A percentile compares a stretch with the other conserved stretches of the same genome.
These are phyloP conservation scores for Metrosideros polymorpha DNA, from an alignment of 441 rosid species.

Conservation along the genomic window DNA sequence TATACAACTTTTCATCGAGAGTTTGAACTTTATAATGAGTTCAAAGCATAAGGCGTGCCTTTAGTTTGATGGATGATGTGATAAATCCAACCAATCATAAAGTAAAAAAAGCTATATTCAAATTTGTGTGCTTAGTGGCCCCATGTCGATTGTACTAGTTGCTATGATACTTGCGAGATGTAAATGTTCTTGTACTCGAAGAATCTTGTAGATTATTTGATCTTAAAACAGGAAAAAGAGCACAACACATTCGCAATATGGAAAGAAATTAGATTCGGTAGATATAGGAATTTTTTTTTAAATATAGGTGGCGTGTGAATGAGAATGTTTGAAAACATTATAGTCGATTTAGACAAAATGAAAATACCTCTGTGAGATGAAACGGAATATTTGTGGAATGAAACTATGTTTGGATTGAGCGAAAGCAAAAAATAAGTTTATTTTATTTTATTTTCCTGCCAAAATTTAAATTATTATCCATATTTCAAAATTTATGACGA, in stretches of 20 bases:
- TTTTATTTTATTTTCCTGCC: neutral
- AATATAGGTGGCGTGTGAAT: too few relatives aligned
- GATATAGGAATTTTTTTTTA: too few relatives aligned
- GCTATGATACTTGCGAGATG: neutral
- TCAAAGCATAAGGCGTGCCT: fast-evolving
- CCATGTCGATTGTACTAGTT: fast-evolving
- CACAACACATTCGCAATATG: too few relatives aligned
- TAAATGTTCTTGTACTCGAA: neutral
- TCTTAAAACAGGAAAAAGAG: too few relatives aligned
- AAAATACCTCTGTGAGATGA: neutral
- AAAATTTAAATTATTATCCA: neutral
- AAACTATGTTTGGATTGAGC: neutral
- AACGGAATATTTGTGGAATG: neutral
- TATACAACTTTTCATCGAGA: fast-evolving
- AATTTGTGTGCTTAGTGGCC: neutral
- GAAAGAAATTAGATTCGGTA: too few relatives aligned
- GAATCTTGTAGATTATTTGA: too few relatives aligned
- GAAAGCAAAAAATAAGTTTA: neutral
- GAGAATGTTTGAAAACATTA: too few relatives aligned
- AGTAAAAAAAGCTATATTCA: neutral
- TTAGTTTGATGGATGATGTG: neutral
- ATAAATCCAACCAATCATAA: neutral
- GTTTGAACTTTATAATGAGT: neutral
- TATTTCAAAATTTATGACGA: too few relatives aligned
- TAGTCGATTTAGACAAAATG: too few relatives aligned